Conservation (phyloP, 257 asterid species). For the Fraxinus quadrangulata region DNA sequence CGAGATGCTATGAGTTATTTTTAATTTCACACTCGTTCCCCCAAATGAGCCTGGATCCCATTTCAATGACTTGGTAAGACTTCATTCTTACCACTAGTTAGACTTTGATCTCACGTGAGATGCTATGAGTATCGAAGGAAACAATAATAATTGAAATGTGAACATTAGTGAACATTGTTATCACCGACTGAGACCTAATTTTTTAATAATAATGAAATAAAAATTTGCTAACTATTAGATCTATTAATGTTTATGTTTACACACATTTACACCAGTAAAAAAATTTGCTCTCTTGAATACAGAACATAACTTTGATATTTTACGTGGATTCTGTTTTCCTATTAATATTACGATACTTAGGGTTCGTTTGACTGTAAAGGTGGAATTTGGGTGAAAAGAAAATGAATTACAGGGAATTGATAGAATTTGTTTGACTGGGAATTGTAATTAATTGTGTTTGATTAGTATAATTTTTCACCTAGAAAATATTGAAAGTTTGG, state of each 20-base stretch:
- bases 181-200: not conserved
- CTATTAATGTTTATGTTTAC: not conserved
- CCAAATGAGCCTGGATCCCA: no score
- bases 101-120: no score
- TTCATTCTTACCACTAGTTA: no score
- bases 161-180: not conserved
- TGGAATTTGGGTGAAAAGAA: no score
- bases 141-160: not conserved
- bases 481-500: no score
- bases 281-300: not conserved
- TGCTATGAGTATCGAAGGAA: not conserved
- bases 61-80: no score
- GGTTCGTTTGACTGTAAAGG: no score
- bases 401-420: no score
- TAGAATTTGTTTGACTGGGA: no score
- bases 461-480: no score
- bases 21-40: no score
- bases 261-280: not conserved
- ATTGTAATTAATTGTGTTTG: no score
- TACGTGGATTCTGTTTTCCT: not conserved
- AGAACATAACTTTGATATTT: not conserved
- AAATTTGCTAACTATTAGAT: not conserved
- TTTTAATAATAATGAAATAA: not conserved
- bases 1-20: not conserved
- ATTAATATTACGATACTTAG: not conserved